Percentiles rank a stretch among this genome's conserved stretches.
These are phyloP conservation scores for Pythium brassicae DNA, from an alignment of 352 stramenopile species.

Conservation along the genomic window DNA sequence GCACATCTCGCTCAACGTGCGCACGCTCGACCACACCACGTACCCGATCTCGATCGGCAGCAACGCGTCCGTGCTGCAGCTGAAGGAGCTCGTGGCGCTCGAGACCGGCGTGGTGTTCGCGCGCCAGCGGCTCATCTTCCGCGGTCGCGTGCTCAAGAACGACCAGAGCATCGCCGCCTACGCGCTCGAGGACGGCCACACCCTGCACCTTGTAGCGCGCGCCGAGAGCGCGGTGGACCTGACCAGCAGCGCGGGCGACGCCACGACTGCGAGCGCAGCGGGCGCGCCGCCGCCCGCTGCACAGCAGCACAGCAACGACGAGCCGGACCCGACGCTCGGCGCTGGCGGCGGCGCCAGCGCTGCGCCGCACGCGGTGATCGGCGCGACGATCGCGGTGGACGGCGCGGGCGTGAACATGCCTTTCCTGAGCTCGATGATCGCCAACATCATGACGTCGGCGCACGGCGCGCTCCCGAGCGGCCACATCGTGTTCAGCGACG, in stretches of 20 bases:
- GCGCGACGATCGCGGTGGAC: conserved; percentile 70
- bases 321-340: conserved; percentile 45
- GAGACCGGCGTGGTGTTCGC: conserved; percentile 70
- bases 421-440: conserved; percentile 81
- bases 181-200: conserved; percentile 76
- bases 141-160: conserved; percentile 85
- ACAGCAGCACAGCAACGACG: conserved; percentile 41
- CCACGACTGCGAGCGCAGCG: no score
- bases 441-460: conserved; percentile 59
- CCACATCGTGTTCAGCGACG: conserved; percentile 11
- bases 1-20: conserved; percentile 70
- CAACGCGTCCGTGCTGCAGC: conserved; percentile 63
- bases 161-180: conserved; percentile 72
- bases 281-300: neutral
- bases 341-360: conserved; percentile 15
- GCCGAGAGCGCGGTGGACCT: conserved; percentile 19
- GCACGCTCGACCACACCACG: conserved; percentile 79
- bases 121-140: conserved; percentile 82
- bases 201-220: conserved; percentile 73
- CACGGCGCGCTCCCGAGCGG: conserved; percentile 19
- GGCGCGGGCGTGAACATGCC: conserved; percentile 66
- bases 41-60: conserved; percentile 64
- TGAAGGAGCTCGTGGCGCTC: conserved; percentile 64
- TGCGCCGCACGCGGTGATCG: conserved; percentile 53
- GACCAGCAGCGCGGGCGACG: neutral